Percentiles rank a stretch among this genome's conserved stretches.
phyloP scores from a whole-genome alignment of 2,329 filamentous ascomycete genomes.

The Uncinocarpus reesii region DNA sequence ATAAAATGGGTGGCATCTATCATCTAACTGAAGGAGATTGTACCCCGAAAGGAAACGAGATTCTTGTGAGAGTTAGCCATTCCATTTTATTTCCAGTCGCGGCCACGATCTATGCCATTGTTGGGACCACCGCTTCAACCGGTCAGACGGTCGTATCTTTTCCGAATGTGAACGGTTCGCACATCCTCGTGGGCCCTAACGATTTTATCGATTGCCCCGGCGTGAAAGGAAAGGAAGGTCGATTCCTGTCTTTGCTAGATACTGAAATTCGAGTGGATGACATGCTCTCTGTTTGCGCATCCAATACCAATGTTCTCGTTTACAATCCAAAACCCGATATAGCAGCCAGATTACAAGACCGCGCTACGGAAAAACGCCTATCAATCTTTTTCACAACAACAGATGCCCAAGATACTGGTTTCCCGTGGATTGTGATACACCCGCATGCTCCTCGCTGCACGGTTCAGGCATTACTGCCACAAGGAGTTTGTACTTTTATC shows the following conservation, averaged over 20 bases:
- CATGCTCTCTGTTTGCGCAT: not conserved
- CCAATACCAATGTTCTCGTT: constrained; percentile 2
- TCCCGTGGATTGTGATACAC: constrained; percentile 2
- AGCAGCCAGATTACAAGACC: not conserved
- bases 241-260: not conserved
- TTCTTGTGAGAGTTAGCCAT: not conserved
- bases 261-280: not conserved
- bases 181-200: not conserved
- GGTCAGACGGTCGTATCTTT: not conserved
- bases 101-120: not conserved
- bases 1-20: not conserved
- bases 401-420: not conserved
- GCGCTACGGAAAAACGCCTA: not conserved
- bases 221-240: not conserved
- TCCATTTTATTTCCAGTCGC: not conserved
- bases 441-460: not conserved
- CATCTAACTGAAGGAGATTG: not conserved
- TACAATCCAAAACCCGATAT: constrained; percentile 2
- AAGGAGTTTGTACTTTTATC: constrained; percentile 5
- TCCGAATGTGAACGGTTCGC: not conserved
- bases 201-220: not conserved
- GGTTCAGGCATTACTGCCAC: not conserved
- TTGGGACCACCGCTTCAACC: not conserved
- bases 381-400: constrained; percentile 2
- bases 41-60: not conserved